Conservation (phyloP, 495 filamentous ascomycete genomes). For the Aspergillus olivimuriae region DNA sequence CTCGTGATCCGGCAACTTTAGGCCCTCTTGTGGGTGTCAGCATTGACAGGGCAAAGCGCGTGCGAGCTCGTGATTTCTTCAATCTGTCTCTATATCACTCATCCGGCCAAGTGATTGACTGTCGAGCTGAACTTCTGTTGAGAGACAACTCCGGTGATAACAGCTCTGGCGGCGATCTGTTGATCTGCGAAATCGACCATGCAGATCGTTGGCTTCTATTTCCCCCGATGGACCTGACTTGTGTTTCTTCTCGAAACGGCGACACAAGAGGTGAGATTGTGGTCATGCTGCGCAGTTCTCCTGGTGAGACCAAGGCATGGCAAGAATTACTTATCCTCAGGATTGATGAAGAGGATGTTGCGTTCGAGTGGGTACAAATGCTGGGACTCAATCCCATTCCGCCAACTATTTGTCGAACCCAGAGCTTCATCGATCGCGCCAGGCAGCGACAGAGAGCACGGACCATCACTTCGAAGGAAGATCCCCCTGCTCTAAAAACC, state of each 20-base stretch:
- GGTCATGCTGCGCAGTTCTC: constrained; percentile 66
- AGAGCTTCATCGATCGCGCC: constrained; percentile 45
- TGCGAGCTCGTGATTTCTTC: constrained; percentile 85
- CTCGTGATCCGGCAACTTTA: constrained; percentile 71
- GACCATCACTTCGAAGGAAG: constrained; percentile 23
- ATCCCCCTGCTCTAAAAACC: constrained; percentile 29
- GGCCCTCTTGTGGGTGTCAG: constrained; percentile 59
- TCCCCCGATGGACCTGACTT: constrained; percentile 63
- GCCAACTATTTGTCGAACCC: constrained; percentile 47
- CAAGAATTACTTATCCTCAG: constrained; percentile 71
- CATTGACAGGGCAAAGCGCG: constrained; percentile 66
- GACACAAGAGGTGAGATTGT: constrained; percentile 65
- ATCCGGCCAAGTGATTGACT: constrained; percentile 79
- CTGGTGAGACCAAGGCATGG: constrained; percentile 51
- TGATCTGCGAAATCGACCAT: constrained; percentile 81
- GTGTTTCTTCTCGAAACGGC: constrained; percentile 74
- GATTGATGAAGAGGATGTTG: constrained; percentile 65
- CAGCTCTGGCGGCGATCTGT: constrained; percentile 63
- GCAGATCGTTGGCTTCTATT: constrained; percentile 81
- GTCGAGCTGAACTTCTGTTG: constrained; percentile 80
- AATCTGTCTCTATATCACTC: constrained; percentile 81
- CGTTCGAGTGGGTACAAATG: constrained; percentile 83
- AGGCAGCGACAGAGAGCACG: constrained; percentile 31
- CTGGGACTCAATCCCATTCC: constrained; percentile 72
- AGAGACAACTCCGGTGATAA: constrained; percentile 65